Conservation (phyloP, 352 stramenopile species). For the Blastocystis sp. region DNA sequence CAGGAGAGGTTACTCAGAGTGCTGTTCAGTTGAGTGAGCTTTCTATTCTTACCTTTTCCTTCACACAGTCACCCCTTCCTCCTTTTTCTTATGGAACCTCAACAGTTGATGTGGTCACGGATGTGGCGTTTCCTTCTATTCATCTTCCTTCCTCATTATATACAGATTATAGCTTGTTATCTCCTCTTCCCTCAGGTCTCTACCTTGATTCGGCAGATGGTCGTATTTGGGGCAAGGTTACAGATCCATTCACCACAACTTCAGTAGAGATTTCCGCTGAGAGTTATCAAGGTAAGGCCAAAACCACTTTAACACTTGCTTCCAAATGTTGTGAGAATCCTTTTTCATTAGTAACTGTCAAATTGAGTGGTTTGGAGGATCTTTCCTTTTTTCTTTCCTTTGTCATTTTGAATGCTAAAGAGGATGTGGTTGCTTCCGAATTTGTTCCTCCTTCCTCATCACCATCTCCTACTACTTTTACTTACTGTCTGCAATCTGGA, state of each 20-base stretch:
- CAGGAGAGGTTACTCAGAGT: neutral
- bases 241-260: neutral
- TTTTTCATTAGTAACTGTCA: neutral
- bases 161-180: neutral
- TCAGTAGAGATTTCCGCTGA: neutral
- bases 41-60: neutral
- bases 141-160: neutral
- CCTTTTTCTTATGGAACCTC: neutral
- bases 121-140: neutral
- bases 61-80: neutral
- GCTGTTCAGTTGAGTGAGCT: neutral
- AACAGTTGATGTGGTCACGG: neutral
- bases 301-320: neutral
- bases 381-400: neutral
- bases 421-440: neutral
- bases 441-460: neutral
- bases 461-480: neutral
- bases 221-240: neutral
- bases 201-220: constrained; percentile 1
- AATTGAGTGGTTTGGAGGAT: neutral
- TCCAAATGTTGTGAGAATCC: neutral
- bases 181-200: neutral
- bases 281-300: neutral
- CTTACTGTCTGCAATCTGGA: neutral
- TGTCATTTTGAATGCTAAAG: neutral